phyloP scores from a whole-genome alignment of 2,329 filamentous ascomycete genomes.

The Canariomyces notabilis region DNA sequence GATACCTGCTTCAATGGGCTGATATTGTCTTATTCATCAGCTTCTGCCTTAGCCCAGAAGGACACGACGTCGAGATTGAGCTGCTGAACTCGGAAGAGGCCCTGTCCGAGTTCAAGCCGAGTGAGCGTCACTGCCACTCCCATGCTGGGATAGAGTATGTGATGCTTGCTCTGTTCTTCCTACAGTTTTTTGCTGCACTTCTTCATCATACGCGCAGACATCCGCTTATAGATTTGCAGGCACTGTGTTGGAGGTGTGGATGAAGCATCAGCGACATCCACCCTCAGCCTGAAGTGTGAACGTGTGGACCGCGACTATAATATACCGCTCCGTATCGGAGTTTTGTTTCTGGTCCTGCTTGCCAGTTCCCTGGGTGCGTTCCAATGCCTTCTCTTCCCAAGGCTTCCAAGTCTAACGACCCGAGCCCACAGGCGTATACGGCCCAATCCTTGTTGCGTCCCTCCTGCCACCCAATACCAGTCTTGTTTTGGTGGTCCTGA shows the following conservation, averaged over 20 bases:
- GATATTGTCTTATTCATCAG: constrained; percentile 1
- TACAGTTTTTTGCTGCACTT: no score
- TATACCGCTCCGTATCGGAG: constrained; percentile 61
- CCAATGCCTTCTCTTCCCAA: background rate
- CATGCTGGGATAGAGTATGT: constrained; percentile 66
- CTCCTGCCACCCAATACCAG: constrained; percentile 46
- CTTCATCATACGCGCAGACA: constrained; percentile 7
- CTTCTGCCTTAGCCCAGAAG: constrained; percentile 11
- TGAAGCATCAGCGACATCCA: constrained; percentile 27
- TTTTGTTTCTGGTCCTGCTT: constrained; percentile 65
- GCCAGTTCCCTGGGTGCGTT: constrained; percentile 51
- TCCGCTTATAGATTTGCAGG: constrained; percentile 28
- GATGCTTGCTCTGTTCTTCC: no score
- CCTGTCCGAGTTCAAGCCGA: constrained; percentile 13
- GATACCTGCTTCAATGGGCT: background rate
- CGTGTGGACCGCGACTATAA: constrained; percentile 54
- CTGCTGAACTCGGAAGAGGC: constrained; percentile 8
- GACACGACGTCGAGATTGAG: constrained; percentile 17
- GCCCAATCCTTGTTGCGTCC: constrained; percentile 58
- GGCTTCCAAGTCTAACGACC: background rate
- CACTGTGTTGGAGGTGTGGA: constrained; percentile 53
- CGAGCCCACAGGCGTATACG: constrained; percentile 51
- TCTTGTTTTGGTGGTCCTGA: constrained; percentile 56
- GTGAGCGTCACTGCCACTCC: constrained; percentile 59
- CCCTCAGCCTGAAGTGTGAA: constrained; percentile 43